Evolutionary conservation across 1,284 basidiomycete species (phyloP).

Genomic region (Pseudozyma sp.): DNA sequence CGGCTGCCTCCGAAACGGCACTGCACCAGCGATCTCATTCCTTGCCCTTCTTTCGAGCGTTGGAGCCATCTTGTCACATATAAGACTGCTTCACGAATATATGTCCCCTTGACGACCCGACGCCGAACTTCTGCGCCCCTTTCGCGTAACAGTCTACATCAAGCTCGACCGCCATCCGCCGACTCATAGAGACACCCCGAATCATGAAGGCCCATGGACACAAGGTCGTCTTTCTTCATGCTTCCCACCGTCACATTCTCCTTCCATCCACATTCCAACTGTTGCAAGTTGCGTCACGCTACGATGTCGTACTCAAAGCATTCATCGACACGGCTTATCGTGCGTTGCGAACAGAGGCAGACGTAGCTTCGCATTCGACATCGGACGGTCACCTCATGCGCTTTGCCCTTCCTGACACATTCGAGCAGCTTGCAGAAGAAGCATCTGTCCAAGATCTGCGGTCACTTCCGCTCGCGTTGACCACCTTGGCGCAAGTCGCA

Average conservation of each 20-base stretch:
- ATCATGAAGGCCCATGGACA: slow-evolving; percentile 16
- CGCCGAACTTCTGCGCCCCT: too few relatives aligned
- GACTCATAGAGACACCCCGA: neutral
- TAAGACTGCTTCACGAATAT: too few relatives aligned
- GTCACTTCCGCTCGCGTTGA: slow-evolving; percentile 17
- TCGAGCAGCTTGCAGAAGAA: slow-evolving; percentile 8
- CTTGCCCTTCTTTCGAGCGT: too few relatives aligned
- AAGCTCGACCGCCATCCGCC: neutral
- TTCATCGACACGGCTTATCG: slow-evolving; percentile 35
- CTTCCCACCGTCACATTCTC: slow-evolving; percentile 18
- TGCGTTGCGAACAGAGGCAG: slow-evolving; percentile 13
- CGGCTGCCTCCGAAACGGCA: too few relatives aligned
- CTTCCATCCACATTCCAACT: slow-evolving; percentile 29
- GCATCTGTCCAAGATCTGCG: neutral
- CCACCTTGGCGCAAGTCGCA: slow-evolving; percentile 26
- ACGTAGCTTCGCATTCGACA: neutral
- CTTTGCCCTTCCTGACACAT: slow-evolving; percentile 6
- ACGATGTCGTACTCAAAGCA: slow-evolving; percentile 30
- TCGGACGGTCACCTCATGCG: neutral
- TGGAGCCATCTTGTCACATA: too few relatives aligned
- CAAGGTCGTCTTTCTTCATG: slow-evolving; percentile 35
- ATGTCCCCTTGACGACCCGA: too few relatives aligned
- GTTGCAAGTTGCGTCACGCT: slow-evolving; percentile 15
- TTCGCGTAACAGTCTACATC: neutral
- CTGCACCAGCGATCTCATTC: too few relatives aligned